Evolutionary conservation across 208 protist genomes (phyloP).

Genomic region (Leishmania gerbilli): DNA sequence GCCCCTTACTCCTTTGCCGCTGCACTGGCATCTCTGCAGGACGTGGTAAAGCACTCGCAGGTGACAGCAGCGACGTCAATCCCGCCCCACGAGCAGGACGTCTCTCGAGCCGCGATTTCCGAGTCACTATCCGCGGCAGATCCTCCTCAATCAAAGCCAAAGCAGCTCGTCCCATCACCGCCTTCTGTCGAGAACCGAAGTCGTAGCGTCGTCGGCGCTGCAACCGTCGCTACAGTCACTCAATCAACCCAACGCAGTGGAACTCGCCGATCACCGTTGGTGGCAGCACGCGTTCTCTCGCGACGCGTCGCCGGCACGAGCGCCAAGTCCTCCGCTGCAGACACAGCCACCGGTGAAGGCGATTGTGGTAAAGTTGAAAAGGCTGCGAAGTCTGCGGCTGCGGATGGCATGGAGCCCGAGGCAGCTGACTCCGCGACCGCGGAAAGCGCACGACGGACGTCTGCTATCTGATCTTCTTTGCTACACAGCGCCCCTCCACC

Average conservation of each 20-base stretch:
- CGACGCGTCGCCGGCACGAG: background rate
- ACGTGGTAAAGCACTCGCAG: background rate
- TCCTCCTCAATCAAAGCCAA: background rate
- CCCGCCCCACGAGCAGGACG: background rate
- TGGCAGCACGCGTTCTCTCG: conserved; percentile 5
- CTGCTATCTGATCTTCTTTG: background rate
- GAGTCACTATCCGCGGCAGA: background rate
- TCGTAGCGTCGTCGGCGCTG: background rate
- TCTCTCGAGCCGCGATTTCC: background rate
- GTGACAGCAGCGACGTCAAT: background rate
- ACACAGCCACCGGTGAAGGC: background rate
- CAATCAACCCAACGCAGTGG: background rate
- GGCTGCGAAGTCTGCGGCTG: background rate
- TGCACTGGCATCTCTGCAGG: background rate
- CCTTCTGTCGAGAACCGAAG: background rate
- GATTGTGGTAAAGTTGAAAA: background rate
- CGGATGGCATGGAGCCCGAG: background rate
- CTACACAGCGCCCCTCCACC: background rate
- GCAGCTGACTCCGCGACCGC: background rate
- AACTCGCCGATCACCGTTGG: conserved; percentile 6
- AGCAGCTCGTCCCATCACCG: background rate
- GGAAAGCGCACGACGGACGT: background rate
- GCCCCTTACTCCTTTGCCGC: conserved; percentile 22
- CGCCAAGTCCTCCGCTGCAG: background rate
- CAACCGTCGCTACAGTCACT: background rate